Percentiles rank a stretch among this genome's conserved stretches.
These are phyloP conservation scores for Dissophora globulifera DNA, from an alignment of 192 early-diverging fungal species.

Conservation along the genomic window DNA sequence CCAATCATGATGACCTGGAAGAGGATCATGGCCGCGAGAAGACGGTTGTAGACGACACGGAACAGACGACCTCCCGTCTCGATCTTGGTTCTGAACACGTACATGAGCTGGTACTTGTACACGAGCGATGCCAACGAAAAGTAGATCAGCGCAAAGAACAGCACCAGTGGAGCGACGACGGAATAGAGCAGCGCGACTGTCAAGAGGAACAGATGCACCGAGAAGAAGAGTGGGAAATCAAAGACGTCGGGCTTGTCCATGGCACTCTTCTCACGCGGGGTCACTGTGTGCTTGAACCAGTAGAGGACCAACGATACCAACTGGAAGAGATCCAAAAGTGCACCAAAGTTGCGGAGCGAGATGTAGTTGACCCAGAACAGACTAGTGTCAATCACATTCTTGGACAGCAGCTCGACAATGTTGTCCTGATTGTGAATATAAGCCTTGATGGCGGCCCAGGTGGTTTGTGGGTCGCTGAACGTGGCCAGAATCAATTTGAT, in stretches of 20 bases:
- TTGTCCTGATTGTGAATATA: conserved; percentile 40
- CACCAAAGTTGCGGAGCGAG: conserved; percentile 70
- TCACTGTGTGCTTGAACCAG: conserved; percentile 69
- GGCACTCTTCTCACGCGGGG: conserved; percentile 74
- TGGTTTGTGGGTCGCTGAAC: not conserved
- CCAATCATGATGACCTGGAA: conserved; percentile 77
- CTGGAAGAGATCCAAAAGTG: conserved; percentile 77
- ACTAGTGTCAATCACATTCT: conserved; percentile 58
- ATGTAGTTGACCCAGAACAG: conserved; percentile 84
- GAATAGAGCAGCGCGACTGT: conserved; percentile 78
- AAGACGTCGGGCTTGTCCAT: conserved; percentile 75
- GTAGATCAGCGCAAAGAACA: conserved; percentile 71
- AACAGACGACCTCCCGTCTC: conserved; percentile 80
- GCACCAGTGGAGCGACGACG: conserved; percentile 73
- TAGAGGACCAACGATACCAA: conserved; percentile 67
- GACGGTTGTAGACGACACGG: conserved; percentile 75
- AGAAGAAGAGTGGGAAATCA: conserved; percentile 77
- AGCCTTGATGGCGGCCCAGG: conserved; percentile 45
- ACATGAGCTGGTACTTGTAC: conserved; percentile 80
- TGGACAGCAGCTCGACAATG: conserved; percentile 45
- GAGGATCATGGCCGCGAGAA: conserved; percentile 68
- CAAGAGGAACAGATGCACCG: conserved; percentile 74
- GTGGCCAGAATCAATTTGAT: conserved; percentile 23
- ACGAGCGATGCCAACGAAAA: conserved; percentile 74
- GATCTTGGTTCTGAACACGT: conserved; percentile 75